phyloP scores from a whole-genome alignment of 2,329 filamentous ascomycete species.

The Ustulina deusta region DNA sequence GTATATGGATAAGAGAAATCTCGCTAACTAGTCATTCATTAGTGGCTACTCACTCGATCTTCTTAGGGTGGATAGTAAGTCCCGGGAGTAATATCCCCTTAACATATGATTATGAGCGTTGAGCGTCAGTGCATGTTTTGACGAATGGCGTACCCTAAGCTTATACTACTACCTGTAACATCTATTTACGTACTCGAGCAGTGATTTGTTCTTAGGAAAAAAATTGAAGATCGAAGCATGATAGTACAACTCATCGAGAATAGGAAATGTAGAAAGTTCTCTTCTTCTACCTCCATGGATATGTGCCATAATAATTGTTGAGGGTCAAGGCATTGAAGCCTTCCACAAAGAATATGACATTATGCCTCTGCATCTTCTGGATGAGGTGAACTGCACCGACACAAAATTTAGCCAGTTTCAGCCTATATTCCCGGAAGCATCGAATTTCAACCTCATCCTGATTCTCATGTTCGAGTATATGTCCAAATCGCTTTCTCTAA shows the following conservation, averaged over 20 bases:
- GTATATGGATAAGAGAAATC: too few relatives aligned
- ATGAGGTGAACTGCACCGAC: conserved; percentile 73
- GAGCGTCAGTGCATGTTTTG: not conserved
- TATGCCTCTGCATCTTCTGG: conserved; percentile 62
- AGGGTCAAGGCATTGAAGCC: conserved; percentile 70
- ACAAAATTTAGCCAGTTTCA: conserved; percentile 68
- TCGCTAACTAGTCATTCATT: not conserved
- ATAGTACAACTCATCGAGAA: too few relatives aligned
- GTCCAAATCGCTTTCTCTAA: conserved; percentile 68
- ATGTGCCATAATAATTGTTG: conserved; percentile 63
- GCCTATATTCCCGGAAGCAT: conserved; percentile 61
- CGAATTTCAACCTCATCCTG: conserved; percentile 77
- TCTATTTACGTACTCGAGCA: conserved; percentile 3
- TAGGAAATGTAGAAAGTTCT: not conserved
- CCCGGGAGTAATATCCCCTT: conserved; percentile 71
- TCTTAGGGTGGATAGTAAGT: conserved; percentile 65
- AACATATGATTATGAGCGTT: conserved; percentile 48
- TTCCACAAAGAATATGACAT: conserved; percentile 70
- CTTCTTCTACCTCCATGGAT: conserved; percentile 8
- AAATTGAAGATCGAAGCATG: not conserved
- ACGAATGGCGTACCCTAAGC: not conserved
- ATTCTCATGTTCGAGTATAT: conserved; percentile 73
- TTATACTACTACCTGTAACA: conserved; percentile 6
- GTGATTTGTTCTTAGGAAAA: not conserved
- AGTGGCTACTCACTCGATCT: conserved; percentile 55